Evolutionary conservation across 768 basidiomycete genomes (phyloP), one percentile per base, ranked within the genome.

Genomic region (Amanita thiersii): DNA sequence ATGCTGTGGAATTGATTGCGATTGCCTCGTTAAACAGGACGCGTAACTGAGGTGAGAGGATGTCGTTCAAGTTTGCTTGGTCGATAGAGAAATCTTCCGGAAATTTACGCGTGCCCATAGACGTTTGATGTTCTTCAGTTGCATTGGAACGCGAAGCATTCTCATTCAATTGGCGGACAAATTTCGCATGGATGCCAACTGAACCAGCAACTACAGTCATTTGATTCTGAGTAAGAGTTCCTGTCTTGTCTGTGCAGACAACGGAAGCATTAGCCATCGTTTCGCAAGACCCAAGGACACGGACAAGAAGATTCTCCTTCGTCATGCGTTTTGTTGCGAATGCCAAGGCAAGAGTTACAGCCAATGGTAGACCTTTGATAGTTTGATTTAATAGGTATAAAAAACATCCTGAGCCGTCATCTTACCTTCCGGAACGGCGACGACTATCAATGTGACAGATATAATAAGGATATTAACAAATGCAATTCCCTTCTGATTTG

Each of bases 241-340:
- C 94, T 1, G 92, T 94, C 66, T 94, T 93, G 70, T 93, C 91
- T 10, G 91, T 93, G 63, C 90, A 92, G 3, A 97, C 77, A 45
- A 97, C 92, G 15, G 86, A 93, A 3, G 94, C 88, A 52, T 97
- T 97, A 15, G 88, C 94, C 94, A 98, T 98, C 0, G 91, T 98
- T 65, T 99, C 96, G 61, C 94, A 98, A 9, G 92, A 92, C 5
- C 88, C 88, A 24, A 99, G 77, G 3, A 97, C 88, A 41, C 94
- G 91, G 21, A 98, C 96, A 31, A 99, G 78, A 0, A 98, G 70
- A 40, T 96, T 96, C 61, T 92, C 86, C 54, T 82, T 75, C 6
- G 93, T 88, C 96, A 98, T 98, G n/a, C 94, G 83, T 53, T 87
- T 92, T 35, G 96, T 99, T 0, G 94, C 96, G 55, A 98, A 99